Base-by-base conservation (phyloP, 257 asterid species). In the Nicotiana sylvestris region DNA sequence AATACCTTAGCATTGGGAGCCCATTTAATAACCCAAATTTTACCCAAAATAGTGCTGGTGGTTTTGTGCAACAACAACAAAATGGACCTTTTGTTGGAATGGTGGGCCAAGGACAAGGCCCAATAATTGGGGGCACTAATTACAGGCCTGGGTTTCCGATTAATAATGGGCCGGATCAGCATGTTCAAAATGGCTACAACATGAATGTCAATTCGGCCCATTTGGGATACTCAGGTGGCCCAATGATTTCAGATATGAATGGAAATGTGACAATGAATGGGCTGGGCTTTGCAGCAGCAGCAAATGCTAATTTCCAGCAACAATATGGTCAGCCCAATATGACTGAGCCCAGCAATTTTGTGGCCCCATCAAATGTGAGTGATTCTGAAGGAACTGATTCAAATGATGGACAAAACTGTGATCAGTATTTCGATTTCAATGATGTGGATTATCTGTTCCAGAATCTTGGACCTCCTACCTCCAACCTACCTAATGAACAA, bases 221-320 rank as follows among this genome's bases (percentile, higher is more conserved):
- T n/a, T 55, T 13, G 8, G 0, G 18, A 69, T 39, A 69, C 43
- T 39, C 57, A 69, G 17, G 33, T 39, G 21, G 32, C 5, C 2
- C 1, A 35, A n/a, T 10, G 12, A 1, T 2, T 4, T 18, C 5
- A 0, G 32, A 0, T 1, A n/a, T 8, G n/a, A 6, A 2, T 1
- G 77, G 0, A 17, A 67, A 10, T 69, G 18, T 11, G 13, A 5
- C 18, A 69, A 39, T 69, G 13, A 21, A 70, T 64, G 69, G 9
- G 5, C 0, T 64, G 1, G 69, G 66, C 51, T 43, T 53, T 11
- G 58, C 58, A 3, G 18, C 58, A 25, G 37, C 4, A 64, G n/a
- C 18, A 64, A 27, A 64, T 64, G 3, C 18, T 9, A 27, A 64
- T 29, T 64, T 64, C 9, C 37, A 64, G 18, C 69, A 70, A 43